Evolutionary conservation across 225 moss, liverwort and hornwort species (phyloP), one percentile per base, ranked within the genome.

Genomic region (Sphagnum tenellum): DNA sequence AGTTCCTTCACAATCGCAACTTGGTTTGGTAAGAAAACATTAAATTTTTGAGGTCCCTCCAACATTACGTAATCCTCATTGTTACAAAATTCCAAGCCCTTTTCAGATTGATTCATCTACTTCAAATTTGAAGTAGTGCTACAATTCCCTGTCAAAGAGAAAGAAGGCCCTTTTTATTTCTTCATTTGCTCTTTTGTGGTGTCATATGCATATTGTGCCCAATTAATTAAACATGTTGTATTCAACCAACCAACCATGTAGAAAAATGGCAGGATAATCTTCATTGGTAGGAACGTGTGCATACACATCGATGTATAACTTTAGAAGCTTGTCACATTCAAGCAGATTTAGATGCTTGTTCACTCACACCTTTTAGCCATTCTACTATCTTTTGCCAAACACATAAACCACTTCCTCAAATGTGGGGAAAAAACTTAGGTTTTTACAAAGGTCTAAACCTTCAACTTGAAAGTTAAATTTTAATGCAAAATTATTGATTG

Each of bases 181-280:
- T 11, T 61, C 61, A 61, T 61, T 46, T 61, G 61, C 2, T 61
- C 44, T 5, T 61, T 5, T 61, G 45, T 61, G 44, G 3, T 61
- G 61, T 61, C 61, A 61, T 44, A 61, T 44, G 61, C 61, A 46
- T 61, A 61, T 61, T 61, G 14, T 44, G 44, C 45, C 45, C 44
- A 61, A 45, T 46, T 61, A 7, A 46, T 14, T 7, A 44, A 44
- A 5, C 4, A 3, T 4, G 2, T 1, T 61, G 7, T 2, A 7
- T 11, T 44, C 1, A 5, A 4, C 4, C 2, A 61, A 3, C 61
- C 45, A 61, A 44, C 61, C 61, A 45, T 4, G 10, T 46, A 61
- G 45, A 2, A 61, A 61, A 11, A 61, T 44, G 6, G 61, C 61
- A 61, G 4, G 4, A 2, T 29, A 61, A 5, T 44, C 61, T 5